Evolutionary conservation across 2,329 filamentous ascomycete species (phyloP), one percentile per base, ranked within the genome.

Genomic region (Beauveria sp.): DNA sequence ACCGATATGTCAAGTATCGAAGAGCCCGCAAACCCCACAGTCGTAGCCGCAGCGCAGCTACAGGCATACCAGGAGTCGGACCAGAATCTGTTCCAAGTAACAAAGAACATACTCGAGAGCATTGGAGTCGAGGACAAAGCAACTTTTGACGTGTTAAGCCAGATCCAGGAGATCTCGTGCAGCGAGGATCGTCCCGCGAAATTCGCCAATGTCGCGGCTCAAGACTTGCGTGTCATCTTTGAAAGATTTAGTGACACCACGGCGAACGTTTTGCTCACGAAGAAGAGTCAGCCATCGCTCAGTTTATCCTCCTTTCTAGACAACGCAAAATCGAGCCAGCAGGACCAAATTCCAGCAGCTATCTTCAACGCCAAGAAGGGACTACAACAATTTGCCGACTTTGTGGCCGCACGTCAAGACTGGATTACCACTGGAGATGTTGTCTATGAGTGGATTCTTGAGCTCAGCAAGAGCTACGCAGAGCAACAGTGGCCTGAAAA

Each of bases 281-380:
- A 84, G 65, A 80, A 80, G 61, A 80, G 83, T 51, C 74, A 77
- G 24, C 75, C 80, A 0, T 77, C 78, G 12, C 73, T 83, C 34
- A 83, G 83, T 9, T 75, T 86, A 18, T 84, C 81, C 1, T 84
- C 83, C 4, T 88, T 88, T 66, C 76, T 88, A 4, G 85, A 88
- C 65, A 83, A 88, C 66, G 81, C 84, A 1, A 87, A 86, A 65
- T 75, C 81, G 0, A 79, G 79, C 3, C 78, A 81, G 0, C 79
- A 83, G 66, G 79, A 81, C 55, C 74, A 78, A 24, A 73, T 74
- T 1, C 77, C 76, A n/a, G 76, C 75, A 3, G 74, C 79, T 0
- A 66, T 70, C 0, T 85, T 87, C 64, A 77, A 84, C 22, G 83
- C 85, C 60, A 73, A 75, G 1, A 77, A 77, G 48, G 83, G 83